These are phyloP conservation scores for Pichia eremophila DNA, from an alignment of 805 yeast genomes.

Conservation along the genomic window DNA sequence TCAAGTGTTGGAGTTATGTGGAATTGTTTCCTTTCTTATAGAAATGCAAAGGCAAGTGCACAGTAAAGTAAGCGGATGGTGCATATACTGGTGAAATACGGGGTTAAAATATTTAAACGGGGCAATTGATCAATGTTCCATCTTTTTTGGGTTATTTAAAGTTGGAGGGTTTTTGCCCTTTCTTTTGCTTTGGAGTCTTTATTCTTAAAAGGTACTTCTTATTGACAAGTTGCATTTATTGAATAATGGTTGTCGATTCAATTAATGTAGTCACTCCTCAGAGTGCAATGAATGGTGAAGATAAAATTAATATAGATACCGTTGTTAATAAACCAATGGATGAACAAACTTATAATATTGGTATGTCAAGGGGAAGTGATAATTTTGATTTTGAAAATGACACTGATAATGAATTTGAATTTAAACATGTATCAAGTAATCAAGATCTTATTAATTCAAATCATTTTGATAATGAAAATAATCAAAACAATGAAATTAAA, in stretches of 20 bases:
- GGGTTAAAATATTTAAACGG: too few relatives aligned
- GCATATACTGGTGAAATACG: background rate
- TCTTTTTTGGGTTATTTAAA: background rate
- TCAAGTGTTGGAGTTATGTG: constrained; percentile 81
- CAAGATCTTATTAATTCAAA: constrained; percentile 8
- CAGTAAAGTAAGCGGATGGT: too few relatives aligned
- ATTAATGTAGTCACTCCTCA: constrained; percentile 2
- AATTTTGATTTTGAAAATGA: background rate
- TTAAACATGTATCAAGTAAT: background rate
- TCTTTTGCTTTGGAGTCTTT: too few relatives aligned
- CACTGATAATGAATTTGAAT: background rate
- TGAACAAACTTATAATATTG: background rate
- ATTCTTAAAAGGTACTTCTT: too few relatives aligned
- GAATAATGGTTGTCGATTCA: constrained; percentile 1
- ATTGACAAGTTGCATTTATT: background rate
- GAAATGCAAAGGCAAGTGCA: constrained; percentile 38
- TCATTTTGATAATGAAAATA: background rate
- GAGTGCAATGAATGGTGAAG: constrained; percentile 1
- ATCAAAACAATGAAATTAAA: background rate
- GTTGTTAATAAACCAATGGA: background rate
- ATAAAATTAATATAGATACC: constrained; percentile 1
- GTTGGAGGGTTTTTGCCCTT: background rate
- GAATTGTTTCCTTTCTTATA: constrained; percentile 86
- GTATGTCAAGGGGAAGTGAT: background rate
- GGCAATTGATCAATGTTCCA: too few relatives aligned